Base-by-base conservation (phyloP, 1,284 basidiomycete genomes). In the Tremellales sp. region DNA sequence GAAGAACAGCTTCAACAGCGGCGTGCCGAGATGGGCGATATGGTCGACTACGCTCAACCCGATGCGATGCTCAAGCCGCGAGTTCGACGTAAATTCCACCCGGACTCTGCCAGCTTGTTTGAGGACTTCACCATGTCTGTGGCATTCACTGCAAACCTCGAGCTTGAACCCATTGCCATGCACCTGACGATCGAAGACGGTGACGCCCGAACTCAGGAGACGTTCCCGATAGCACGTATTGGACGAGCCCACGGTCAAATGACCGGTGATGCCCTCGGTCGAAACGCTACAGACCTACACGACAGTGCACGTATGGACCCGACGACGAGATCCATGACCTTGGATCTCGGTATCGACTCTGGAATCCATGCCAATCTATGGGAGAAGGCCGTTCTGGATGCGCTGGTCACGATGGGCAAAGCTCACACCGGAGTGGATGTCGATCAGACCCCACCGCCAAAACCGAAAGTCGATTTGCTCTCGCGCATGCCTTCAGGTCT, bases 351-450 rank as follows among this genome's bases (percentile, higher is more conserved):
- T 10, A 76, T 82, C 7, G 86, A 89, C 56, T 80, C 80, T 3
- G 68, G 70, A 2, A 52, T 87, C 19, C 81, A 81, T 42, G 49
- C 86, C 40, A 85, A 89, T 64, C 69, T 89, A 10, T 89, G 86
- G 85, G 81, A 86, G 51, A 80, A 80, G 4, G 76, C 80, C 42
- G 83, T 83, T 21, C 74, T 88, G 43, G 77, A 79, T 37, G 78
- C 81, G 2, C 66, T 84, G 23, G 73, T 76, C 10, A 75, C 75
- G 40, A 60, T 82, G 29, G 53, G 80, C 24, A 57, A 78, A 2
- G 55, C 51, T 78, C 35, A 53, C 57, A 62, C 62, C 51, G 25
- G 39, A 23, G 26, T 52, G 11, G 55, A 56, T 26, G 39, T 21
- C 39, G 15, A 15, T n/a, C 19, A n/a, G 5, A 21, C 39, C 21